Percentiles rank a stretch among this genome's conserved stretches.
These are phyloP conservation scores for Pseudogymnoascus sp. DNA, from an alignment of 2,329 filamentous ascomycete species.

Conservation along the genomic window DNA sequence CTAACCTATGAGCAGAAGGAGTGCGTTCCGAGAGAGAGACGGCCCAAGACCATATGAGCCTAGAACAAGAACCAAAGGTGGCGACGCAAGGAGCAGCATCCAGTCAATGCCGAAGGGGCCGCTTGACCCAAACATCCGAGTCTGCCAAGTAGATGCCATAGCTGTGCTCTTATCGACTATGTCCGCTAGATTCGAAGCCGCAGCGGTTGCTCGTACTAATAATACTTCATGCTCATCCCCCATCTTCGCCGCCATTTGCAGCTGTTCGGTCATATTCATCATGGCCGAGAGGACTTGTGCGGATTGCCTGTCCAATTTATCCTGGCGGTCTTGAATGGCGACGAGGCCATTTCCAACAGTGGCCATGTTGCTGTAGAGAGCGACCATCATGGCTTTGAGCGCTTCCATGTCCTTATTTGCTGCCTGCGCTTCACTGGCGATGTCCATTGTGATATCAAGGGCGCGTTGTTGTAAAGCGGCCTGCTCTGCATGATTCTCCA, in stretches of 20 bases:
- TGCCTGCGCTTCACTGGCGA: neutral
- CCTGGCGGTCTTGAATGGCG: constrained; percentile 5
- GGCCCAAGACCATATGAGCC: constrained; percentile 1
- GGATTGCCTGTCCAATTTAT: constrained; percentile 2
- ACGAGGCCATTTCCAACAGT: neutral
- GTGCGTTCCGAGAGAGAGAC: neutral
- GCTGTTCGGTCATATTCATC: constrained; percentile 5
- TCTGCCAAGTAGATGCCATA: neutral
- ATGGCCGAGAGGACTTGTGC: neutral
- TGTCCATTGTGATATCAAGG: neutral
- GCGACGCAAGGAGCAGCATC: neutral
- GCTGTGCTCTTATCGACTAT: neutral
- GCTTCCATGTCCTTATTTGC: constrained; percentile 5
- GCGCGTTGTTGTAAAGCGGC: neutral
- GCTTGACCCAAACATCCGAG: neutral
- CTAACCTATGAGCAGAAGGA: neutral
- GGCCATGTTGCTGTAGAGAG: neutral
- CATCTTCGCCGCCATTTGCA: neutral
- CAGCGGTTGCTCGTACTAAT: neutral
- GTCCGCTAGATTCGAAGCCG: neutral
- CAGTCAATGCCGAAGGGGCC: neutral
- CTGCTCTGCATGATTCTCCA: constrained; percentile 2
- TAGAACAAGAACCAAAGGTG: neutral
- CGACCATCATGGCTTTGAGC: neutral
- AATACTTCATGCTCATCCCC: constrained; percentile 1